Percentiles rank a stretch among this genome's conserved stretches.
These are phyloP conservation scores for Geranium incanum DNA, from an alignment of 441 rosid genomes.

Conservation along the genomic window DNA sequence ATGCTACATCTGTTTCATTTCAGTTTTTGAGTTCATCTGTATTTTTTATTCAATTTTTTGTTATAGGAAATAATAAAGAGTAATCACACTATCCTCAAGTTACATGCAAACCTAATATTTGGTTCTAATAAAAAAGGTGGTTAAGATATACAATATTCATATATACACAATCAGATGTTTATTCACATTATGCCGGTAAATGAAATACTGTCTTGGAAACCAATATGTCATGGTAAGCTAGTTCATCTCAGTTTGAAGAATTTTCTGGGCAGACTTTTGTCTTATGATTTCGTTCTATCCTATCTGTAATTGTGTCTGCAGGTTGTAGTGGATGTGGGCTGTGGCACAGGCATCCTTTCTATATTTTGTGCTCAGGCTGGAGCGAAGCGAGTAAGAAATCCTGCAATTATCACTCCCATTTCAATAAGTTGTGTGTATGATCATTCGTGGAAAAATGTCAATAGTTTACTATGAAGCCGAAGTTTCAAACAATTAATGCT, in stretches of 20 bases:
- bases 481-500: background rate
- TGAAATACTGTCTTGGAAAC: background rate
- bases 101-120: background rate
- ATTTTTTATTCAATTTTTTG: constrained; percentile 10
- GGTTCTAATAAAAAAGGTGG: background rate
- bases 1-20: constrained; percentile 23
- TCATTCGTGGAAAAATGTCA: constrained; percentile 1
- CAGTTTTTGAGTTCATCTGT: constrained; percentile 13
- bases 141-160: background rate
- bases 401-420: background rate
- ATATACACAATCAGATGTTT: background rate
- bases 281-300: constrained; percentile 17
- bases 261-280: background rate
- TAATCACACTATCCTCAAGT: background rate
- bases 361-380: constrained; percentile 99
- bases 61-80: constrained; percentile 6
- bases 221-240: background rate
- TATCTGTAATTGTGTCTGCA: constrained; percentile 25
- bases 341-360: constrained; percentile 96
- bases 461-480: background rate
- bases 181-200: constrained; percentile 1
- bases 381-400: constrained; percentile 64
- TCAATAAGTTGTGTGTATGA: background rate
- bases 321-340: constrained; percentile 98
- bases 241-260: constrained; percentile 9